phyloP scores from a whole-genome alignment of 352 stramenopile genomes.

The Plasmopara viticola region DNA sequence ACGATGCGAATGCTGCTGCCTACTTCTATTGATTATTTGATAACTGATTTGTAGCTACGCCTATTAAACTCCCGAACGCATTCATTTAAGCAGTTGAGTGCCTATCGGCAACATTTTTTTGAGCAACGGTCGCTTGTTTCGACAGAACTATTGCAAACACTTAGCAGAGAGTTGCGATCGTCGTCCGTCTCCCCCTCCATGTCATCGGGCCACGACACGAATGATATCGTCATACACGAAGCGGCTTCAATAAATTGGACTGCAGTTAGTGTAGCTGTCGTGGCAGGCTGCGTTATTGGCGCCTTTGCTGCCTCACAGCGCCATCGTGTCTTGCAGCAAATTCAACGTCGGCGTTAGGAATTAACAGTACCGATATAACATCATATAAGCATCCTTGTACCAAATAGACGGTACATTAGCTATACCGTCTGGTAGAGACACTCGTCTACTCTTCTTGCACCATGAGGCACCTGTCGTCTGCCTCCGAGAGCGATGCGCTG shows the following conservation, averaged over 20 bases:
- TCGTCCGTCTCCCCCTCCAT: no score
- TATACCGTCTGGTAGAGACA: background rate
- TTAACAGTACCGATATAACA: no score
- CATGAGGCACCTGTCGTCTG: constrained; percentile 18
- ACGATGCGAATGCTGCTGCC: no score
- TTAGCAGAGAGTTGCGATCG: constrained; percentile 6
- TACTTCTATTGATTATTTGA: no score
- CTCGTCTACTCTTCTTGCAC: background rate
- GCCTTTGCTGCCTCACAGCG: constrained; percentile 10
- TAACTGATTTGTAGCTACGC: no score
- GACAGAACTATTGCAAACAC: constrained; percentile 19
- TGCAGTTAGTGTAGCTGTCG: no score
- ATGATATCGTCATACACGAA: no score
- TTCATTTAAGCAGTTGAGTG: constrained; percentile 7
- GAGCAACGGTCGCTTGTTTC: constrained; percentile 16
- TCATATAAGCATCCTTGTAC: no score
- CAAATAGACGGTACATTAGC: background rate
- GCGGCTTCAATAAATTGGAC: no score
- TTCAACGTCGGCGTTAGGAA: constrained; percentile 2
- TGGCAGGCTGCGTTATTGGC: constrained; percentile 31
- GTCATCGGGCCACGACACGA: no score
- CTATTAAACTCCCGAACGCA: no score
- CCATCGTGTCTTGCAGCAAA: constrained; percentile 11
- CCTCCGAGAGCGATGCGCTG: constrained; percentile 23
- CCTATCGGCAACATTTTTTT: constrained; percentile 20